Evolutionary conservation across 352 stramenopile genomes (phyloP).

Genomic region (Phytophthora uliginosa): DNA sequence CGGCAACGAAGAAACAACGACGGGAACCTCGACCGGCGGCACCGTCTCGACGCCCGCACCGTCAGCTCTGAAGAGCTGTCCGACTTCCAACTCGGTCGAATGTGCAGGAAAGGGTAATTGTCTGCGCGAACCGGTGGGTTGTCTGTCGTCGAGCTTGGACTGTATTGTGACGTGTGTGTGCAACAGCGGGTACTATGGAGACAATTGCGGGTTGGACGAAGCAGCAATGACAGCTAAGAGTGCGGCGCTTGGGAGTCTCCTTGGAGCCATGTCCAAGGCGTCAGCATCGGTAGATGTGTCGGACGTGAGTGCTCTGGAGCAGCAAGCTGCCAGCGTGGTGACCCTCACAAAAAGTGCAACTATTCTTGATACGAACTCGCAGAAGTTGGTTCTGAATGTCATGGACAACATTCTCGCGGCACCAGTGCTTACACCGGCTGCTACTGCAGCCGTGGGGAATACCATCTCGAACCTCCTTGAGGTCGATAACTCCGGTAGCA

Average conservation of each 20-base stretch:
- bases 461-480: constrained; percentile 77
- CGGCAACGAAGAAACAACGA: constrained; percentile 47
- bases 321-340: constrained; percentile 69
- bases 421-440: constrained; percentile 59
- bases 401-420: constrained; percentile 67
- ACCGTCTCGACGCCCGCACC: constrained; percentile 27
- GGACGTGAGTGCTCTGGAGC: constrained; percentile 65
- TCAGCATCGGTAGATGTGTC: constrained; percentile 57
- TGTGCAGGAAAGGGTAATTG: constrained; percentile 65
- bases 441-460: constrained; percentile 56
- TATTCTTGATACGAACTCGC: constrained; percentile 58
- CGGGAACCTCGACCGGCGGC: constrained; percentile 24
- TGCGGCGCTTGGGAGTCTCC: constrained; percentile 55
- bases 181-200: constrained; percentile 56
- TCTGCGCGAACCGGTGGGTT: constrained; percentile 49
- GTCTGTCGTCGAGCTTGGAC: constrained; percentile 57
- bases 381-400: constrained; percentile 61
- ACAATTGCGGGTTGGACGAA: constrained; percentile 69
- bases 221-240: constrained; percentile 64
- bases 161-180: constrained; percentile 67
- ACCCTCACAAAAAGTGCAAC: constrained; percentile 75
- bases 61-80: constrained; percentile 61
- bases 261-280: constrained; percentile 68
- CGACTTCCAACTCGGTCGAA: constrained; percentile 44
- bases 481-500: constrained; percentile 33